Base-by-base conservation (phyloP, 345 rosid genomes). In the Camelina hispida region DNA sequence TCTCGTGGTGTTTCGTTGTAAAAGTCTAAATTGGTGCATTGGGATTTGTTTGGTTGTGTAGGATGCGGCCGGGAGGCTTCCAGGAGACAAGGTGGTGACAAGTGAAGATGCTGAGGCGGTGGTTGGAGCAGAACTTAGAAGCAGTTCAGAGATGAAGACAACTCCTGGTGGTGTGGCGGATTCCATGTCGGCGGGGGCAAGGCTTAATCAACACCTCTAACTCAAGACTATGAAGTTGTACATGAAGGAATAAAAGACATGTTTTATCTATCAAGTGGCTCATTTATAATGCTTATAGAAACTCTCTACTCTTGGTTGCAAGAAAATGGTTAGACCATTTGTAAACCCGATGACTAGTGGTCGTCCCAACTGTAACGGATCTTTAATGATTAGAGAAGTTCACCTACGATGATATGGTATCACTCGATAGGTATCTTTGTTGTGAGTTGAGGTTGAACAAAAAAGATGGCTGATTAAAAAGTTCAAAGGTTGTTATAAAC, bases 91-190 rank as follows among this genome's bases (percentile, higher is more conserved):
- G 62, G 69, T 55, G 6, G 87, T 83, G 75, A 88, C 87, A 5
- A 42, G 74, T 8, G 85, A 83, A 72, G 93, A 87, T 53, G 91
- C 88, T 0, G 83, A 81, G 30, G 74, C 82, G 1, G 87, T 90
- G 63, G 78, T 75, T 14, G 73, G 75, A 10, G 89, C 88, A 7
- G 88, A 86, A 81, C 52, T 82, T 44, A 79, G 77, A 50, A 86
- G 79, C 68, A 82, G 81, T 28, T 67, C 74, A 0, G 79, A 86
- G 14, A 69, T 70, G 84, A 73, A 34, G 9, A 62, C 86, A 1
- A 81, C 82, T 2, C 85, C 88, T 1, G 89, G 87, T 14, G 89
- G 91, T 4, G 85, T 86, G 14, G 88, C 85, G 4, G 84, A 82
- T 20, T 79, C 93, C 8, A 76, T 83, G 73, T 86, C 86, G 0